A percentile compares a stretch with the other conserved stretches of the same genome.
Conservation (phyloP, 2,329 filamentous ascomycete genomes). For the Hortaea werneckii region DNA sequence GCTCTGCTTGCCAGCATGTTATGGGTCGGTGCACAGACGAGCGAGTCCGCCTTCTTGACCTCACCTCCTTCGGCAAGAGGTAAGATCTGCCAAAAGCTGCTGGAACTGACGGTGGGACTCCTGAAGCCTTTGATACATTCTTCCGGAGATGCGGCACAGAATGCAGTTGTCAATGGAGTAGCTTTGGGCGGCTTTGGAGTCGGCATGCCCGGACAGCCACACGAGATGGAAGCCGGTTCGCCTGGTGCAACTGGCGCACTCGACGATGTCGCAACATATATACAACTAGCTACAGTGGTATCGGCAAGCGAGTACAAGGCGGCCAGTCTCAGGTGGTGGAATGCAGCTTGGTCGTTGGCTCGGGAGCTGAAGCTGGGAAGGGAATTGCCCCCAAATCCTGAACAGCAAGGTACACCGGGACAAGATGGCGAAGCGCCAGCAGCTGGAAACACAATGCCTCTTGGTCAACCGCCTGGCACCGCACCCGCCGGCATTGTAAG, state of each 20-base stretch:
- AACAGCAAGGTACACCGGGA: conserved; percentile 27
- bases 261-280: conserved; percentile 85
- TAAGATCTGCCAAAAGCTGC: conserved; percentile 76
- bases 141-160: conserved; percentile 34
- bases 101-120: conserved; percentile 75
- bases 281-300: conserved; percentile 81
- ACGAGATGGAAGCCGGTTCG: conserved; percentile 41
- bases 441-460: conserved; percentile 20
- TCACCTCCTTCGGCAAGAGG: conserved; percentile 74
- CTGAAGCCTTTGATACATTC: conserved; percentile 80
- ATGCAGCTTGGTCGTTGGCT: conserved; percentile 82
- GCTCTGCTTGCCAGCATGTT: conserved; percentile 85
- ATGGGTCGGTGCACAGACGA: conserved; percentile 87
- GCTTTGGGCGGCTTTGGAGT: conserved; percentile 71
- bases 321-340: conserved; percentile 89
- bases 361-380: conserved; percentile 78
- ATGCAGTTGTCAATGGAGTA: conserved; percentile 58
- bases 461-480: conserved; percentile 5
- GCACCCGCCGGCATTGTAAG: conserved; percentile 39
- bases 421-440: conserved; percentile 32
- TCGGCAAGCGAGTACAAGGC: conserved; percentile 95
- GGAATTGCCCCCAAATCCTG: conserved; percentile 58
- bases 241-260: conserved; percentile 69
- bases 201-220: conserved; percentile 51
- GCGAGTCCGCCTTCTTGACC: conserved; percentile 75